These are phyloP conservation scores for Cystobasidium sp. DNA, from an alignment of 1,284 basidiomycete genomes.

Conservation along the genomic window DNA sequence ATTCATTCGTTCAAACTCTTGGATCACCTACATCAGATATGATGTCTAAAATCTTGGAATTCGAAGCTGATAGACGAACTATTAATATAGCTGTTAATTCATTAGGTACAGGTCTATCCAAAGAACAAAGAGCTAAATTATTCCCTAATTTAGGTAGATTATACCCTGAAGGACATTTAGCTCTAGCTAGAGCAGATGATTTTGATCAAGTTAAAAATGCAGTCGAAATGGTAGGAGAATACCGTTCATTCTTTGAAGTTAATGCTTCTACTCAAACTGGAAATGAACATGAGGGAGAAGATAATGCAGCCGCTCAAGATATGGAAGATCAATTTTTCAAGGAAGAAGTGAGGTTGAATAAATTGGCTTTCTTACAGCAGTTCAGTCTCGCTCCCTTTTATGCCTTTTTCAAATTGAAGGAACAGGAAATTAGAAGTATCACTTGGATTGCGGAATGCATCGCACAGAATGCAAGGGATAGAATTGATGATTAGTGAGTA, in stretches of 20 bases:
- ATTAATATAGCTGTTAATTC: constrained; percentile 99
- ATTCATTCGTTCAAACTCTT: constrained; percentile 77
- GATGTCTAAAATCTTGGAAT: constrained; percentile 86
- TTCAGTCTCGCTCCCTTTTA: constrained; percentile 94
- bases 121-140: constrained; percentile 93
- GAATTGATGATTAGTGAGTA: constrained; percentile 67
- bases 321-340: constrained; percentile 96
- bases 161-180: constrained; percentile 94
- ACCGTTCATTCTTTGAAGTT: constrained; percentile 76
- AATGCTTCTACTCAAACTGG: constrained; percentile 50
- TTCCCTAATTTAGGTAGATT: constrained; percentile 93
- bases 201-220: constrained; percentile 88
- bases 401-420: constrained; percentile 94
- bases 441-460: constrained; percentile 71
- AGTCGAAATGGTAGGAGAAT: constrained; percentile 87
- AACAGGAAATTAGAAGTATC: constrained; percentile 96
- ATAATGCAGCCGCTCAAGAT: constrained; percentile 63
- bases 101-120: constrained; percentile 90
- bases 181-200: constrained; percentile 91
- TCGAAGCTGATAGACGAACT: constrained; percentile 94
- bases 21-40: constrained; percentile 84
- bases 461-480: constrained; percentile 87
- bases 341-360: constrained; percentile 90
- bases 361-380: constrained; percentile 82
- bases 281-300: constrained; percentile 54